Evolutionary conservation across 331 rosid genomes (phyloP).

Genomic region (Dryas integrifolia): DNA sequence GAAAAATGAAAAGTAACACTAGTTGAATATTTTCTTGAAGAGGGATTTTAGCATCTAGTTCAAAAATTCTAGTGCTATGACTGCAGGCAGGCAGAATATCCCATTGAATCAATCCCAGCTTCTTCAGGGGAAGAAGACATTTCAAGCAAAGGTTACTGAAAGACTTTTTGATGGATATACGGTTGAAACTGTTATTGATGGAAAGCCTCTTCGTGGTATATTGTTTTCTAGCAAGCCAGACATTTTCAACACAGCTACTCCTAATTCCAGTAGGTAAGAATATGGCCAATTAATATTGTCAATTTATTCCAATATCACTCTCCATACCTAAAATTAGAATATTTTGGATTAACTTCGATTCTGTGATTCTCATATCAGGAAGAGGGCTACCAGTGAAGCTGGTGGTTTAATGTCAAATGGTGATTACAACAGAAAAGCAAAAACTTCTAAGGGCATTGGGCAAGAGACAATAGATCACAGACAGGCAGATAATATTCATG

Average conservation of each 20-base stretch:
- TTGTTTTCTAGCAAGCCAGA: constrained; percentile 57
- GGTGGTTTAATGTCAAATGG: constrained; percentile 49
- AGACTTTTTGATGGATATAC: constrained; percentile 54
- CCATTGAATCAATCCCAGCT: constrained; percentile 42
- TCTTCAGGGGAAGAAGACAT: constrained; percentile 49
- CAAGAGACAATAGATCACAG: constrained; percentile 41
- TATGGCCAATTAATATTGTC: background rate
- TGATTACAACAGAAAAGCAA: constrained; percentile 41
- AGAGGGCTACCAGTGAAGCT: constrained; percentile 57
- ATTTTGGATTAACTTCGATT: constrained; percentile 3
- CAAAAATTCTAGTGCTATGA: constrained; percentile 21
- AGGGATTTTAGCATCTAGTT: constrained; percentile 15
- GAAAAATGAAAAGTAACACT: background rate
- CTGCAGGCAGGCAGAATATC: constrained; percentile 46
- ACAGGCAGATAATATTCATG: constrained; percentile 28
- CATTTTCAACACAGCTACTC: constrained; percentile 30
- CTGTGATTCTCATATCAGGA: constrained; percentile 47
- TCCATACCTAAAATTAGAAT: background rate
- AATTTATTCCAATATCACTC: background rate
- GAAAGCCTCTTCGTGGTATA: constrained; percentile 83
- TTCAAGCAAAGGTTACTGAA: constrained; percentile 74
- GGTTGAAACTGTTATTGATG: constrained; percentile 84
- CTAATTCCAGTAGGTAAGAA: constrained; percentile 50
- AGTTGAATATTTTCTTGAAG: constrained; percentile 9
- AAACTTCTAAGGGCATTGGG: constrained; percentile 37